phyloP scores from a whole-genome alignment of 495 filamentous ascomycete species.

The Daldinia decipiens region DNA sequence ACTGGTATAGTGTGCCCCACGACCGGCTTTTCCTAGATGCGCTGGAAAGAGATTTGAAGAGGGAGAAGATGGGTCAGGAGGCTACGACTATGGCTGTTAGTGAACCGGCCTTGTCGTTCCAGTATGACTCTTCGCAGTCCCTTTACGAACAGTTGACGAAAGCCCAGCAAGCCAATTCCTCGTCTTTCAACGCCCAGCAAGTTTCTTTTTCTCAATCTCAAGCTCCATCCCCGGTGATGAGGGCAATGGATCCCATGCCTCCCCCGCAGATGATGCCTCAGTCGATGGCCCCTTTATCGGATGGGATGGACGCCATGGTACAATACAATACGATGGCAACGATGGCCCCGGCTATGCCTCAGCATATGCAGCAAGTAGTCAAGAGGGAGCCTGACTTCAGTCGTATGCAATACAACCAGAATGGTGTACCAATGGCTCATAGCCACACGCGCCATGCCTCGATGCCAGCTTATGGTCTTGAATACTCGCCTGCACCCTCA shows the following conservation, averaged over 20 bases:
- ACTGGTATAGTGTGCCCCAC: conserved; percentile 99
- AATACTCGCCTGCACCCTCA: conserved; percentile 97
- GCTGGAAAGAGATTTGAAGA: conserved; percentile 94
- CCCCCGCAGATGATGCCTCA: conserved; percentile 79
- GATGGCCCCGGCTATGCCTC: conserved; percentile 68
- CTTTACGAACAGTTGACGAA: conserved; percentile 99
- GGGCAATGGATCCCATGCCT: conserved; percentile 80
- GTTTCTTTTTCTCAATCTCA: conserved; percentile 80
- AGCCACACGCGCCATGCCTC: conserved; percentile 91
- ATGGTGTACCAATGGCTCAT: conserved; percentile 83
- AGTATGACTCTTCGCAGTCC: conserved; percentile 98
- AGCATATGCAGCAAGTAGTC: conserved; percentile 73
- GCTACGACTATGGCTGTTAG: conserved; percentile 94
- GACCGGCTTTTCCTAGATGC: conserved; percentile 98
- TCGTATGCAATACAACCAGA: conserved; percentile 86
- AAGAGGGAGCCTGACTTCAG: conserved; percentile 83
- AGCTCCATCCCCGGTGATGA: conserved; percentile 85
- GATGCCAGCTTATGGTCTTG: conserved; percentile 92
- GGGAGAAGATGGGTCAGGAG: conserved; percentile 99
- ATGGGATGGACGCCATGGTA: conserved; percentile 80
- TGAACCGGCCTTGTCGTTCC: conserved; percentile 96
- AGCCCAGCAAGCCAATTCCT: conserved; percentile 97
- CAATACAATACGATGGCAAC: conserved; percentile 72
- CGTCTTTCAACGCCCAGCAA: conserved; percentile 88
- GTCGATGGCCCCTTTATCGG: conserved; percentile 82